Evolutionary conservation across 345 rosid species (phyloP).

Genomic region (Noccaea caerulescens): DNA sequence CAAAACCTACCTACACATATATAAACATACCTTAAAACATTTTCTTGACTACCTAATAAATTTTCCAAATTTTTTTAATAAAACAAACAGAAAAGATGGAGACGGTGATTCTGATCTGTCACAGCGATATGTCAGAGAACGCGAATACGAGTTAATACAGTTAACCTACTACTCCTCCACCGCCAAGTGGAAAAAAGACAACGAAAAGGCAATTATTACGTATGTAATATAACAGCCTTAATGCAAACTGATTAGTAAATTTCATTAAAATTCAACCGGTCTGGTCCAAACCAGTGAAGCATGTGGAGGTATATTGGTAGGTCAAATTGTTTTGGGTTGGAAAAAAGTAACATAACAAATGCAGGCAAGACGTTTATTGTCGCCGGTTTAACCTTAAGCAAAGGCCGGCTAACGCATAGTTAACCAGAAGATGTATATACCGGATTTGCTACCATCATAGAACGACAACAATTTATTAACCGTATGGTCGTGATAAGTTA

Average conservation of each 20-base stretch:
- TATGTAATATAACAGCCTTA: conserved; percentile 10
- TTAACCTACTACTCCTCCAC: conserved; percentile 31
- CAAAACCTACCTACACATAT: not conserved
- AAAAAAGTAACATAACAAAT: not conserved
- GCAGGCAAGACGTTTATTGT: not conserved
- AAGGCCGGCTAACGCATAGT: not conserved
- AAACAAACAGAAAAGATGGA: not conserved
- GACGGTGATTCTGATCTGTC: conserved; percentile 27
- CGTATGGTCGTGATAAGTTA: not conserved
- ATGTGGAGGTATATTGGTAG: not conserved
- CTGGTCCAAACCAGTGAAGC: conserved; percentile 10
- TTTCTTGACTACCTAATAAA: conserved; percentile 3
- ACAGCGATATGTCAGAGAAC: conserved; percentile 24
- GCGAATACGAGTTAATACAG: conserved; percentile 31
- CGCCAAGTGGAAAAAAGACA: conserved; percentile 22
- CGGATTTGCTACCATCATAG: not conserved
- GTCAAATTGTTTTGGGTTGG: not conserved
- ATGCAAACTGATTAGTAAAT: not conserved
- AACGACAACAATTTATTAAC: conserved; percentile 7
- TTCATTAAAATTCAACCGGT: conserved; percentile 15
- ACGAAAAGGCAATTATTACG: conserved; percentile 18
- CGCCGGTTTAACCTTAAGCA: not conserved
- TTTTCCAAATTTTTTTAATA: not conserved
- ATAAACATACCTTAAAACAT: not conserved
- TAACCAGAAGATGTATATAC: conserved; percentile 4